Conservation (phyloP, 2,329 filamentous ascomycete genomes). For the Monosporascus sp. region DNA sequence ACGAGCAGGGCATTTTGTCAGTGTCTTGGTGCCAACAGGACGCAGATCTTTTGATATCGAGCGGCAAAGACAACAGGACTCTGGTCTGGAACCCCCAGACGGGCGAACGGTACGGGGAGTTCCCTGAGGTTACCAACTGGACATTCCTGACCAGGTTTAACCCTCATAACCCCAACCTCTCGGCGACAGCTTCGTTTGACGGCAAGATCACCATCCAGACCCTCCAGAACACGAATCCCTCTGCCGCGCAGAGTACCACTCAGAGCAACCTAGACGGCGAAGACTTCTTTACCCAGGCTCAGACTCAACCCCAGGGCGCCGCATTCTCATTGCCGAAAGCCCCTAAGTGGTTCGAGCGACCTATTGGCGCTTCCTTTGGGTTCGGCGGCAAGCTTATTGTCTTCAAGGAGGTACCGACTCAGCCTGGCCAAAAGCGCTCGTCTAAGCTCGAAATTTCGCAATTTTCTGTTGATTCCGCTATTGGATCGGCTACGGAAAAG, state of each 20-base stretch:
- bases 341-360: slow-evolving; percentile 85
- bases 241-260: slow-evolving; percentile 60
- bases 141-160: slow-evolving; percentile 95
- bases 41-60: slow-evolving; percentile 81
- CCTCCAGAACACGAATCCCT: slow-evolving; percentile 84
- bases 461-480: slow-evolving; percentile 82
- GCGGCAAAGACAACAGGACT: slow-evolving; percentile 93
- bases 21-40: slow-evolving; percentile 95
- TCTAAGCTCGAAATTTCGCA: slow-evolving; percentile 80
- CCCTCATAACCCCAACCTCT: slow-evolving; percentile 84
- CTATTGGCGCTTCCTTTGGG: slow-evolving; percentile 82
- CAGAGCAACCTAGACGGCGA: slow-evolving; percentile 77
- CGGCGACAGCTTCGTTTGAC: slow-evolving; percentile 94
- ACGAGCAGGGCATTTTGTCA: slow-evolving; percentile 89
- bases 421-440: slow-evolving; percentile 57
- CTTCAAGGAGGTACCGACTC: slow-evolving; percentile 55
- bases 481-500: slow-evolving; percentile 77
- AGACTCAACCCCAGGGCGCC: slow-evolving; percentile 83
- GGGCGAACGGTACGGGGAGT: slow-evolving; percentile 81
- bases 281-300: slow-evolving; percentile 93
- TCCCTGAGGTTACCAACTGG: slow-evolving; percentile 98
- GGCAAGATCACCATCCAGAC: slow-evolving; percentile 94
- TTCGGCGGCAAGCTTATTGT: slow-evolving; percentile 90
- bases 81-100: slow-evolving; percentile 95
- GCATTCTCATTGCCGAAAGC: slow-evolving; percentile 83